Base-by-base conservation (phyloP, 2,329 filamentous ascomycete genomes). In the Claviceps sorghi region DNA sequence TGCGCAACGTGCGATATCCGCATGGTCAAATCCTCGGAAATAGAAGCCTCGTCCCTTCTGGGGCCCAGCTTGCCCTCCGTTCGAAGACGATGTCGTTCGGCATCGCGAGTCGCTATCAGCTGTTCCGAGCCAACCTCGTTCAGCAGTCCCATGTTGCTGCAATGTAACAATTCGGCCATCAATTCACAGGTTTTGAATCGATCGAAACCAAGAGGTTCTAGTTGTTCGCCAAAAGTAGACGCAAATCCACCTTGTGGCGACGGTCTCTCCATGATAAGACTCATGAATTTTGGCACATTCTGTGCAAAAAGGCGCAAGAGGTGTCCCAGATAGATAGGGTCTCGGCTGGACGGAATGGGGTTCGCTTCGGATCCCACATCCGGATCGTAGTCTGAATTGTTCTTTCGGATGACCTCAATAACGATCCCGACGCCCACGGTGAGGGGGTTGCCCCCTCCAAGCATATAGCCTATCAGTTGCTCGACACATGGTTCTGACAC, bases 171-270 rank as follows among this genome's bases (percentile, higher is more conserved):
- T 68, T 98, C 93, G 1, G 93, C 93, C 93, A 98, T 97, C 54
- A 98, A 75, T 69, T 98, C 93, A 67, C 93, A 98, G 0, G 93
- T 97, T 74, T 98, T 98, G 75, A 98, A 98, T 21, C 93, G 79
- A 68, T 98, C 93, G 64, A 98, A 98, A 2, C 93, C 93, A 10
- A 98, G 77, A 4, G 93, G 91, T 67, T 97, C 89, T 50, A 98
- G 90, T 66, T 85, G 87, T 46, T 83, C 80, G 50, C 90, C 90
- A 72, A 95, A 98, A 0, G 93, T 93, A 2, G 89, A 91, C 60
- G 82, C 84, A 40, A 96, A 73, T 53, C 84, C 82, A 46, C 84
- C 80, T 64, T 86, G 84, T 60, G 84, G 82, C 3, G 84, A 80
- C 1, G 82, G 82, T 0, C 83, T 78, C 58, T 88, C 88, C 65